These are phyloP conservation scores for Lolium perenne DNA, from an alignment of 176 grass and related monocot genomes.

Conservation along the genomic window DNA sequence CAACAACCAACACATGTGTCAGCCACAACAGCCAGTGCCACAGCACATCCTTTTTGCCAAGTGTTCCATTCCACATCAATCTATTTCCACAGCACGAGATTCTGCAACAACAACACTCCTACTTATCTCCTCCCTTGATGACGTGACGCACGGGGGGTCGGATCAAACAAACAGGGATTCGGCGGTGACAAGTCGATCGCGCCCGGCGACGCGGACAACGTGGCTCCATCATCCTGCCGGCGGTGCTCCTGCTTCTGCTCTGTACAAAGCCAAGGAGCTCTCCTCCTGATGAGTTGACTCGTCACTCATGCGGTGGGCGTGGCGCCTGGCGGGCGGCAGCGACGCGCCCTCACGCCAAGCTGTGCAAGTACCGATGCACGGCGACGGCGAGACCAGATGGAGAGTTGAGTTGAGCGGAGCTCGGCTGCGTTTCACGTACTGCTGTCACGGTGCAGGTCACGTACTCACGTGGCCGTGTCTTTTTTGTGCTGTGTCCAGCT, in stretches of 20 bases:
- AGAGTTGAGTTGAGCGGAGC: background rate
- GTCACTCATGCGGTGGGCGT: background rate
- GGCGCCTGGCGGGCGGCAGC: background rate
- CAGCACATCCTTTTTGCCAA: slow-evolving; percentile 36
- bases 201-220: background rate
- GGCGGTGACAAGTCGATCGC: background rate
- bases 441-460: too few species aligned
- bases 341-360: background rate
- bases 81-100: background rate
- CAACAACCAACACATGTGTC: too few species aligned
- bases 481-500: too few species aligned
- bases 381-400: background rate
- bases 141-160: slow-evolving; percentile 6
- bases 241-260: too few species aligned
- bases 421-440: too few species aligned
- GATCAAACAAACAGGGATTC: background rate
- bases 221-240: slow-evolving; percentile 6
- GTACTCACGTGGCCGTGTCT: too few species aligned
- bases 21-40: background rate
- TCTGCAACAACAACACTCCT: background rate
- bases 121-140: background rate
- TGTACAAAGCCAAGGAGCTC: background rate
- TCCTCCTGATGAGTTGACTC: slow-evolving; percentile 15
- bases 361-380: slow-evolving; percentile 36
- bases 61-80: background rate